phyloP scores from a whole-genome alignment of 2,329 filamentous ascomycete genomes.

The Calycina herbarum region DNA sequence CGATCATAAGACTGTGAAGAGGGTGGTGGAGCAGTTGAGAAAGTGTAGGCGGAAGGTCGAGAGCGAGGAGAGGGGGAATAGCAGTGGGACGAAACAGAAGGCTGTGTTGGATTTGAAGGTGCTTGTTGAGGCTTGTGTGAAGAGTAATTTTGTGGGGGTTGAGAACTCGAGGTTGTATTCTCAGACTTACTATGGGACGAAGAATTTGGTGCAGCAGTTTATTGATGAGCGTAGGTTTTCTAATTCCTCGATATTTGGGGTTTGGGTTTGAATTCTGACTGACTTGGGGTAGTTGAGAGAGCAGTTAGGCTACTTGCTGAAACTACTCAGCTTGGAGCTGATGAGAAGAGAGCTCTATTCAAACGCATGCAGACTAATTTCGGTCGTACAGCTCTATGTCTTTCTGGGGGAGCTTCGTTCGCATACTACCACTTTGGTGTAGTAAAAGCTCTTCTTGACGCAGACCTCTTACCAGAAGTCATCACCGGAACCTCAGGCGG shows the following conservation, averaged over 20 bases:
- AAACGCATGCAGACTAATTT: conserved; percentile 89
- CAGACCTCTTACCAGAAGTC: conserved; percentile 82
- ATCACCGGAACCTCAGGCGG: conserved; percentile 97
- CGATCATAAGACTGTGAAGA: conserved; percentile 78
- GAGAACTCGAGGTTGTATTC: conserved; percentile 95
- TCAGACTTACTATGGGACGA: conserved; percentile 98
- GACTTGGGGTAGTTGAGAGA: conserved; percentile 54
- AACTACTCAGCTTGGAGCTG: conserved; percentile 64
- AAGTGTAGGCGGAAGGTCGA: conserved; percentile 56
- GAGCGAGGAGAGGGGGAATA: conserved; percentile 51
- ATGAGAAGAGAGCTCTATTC: conserved; percentile 79
- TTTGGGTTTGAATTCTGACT: conserved; percentile 11
- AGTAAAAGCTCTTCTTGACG: conserved; percentile 83
- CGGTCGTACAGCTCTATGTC: conserved; percentile 85
- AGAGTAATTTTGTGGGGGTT: conserved; percentile 95
- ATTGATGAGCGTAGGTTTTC: conserved; percentile 69
- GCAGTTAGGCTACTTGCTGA: conserved; percentile 66
- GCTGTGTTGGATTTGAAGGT: conserved; percentile 74
- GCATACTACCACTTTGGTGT: conserved; percentile 97
- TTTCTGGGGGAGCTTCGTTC: conserved; percentile 92
- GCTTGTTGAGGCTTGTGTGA: conserved; percentile 86
- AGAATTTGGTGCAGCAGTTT: conserved; percentile 86
- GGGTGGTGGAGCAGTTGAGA: conserved; percentile 74
- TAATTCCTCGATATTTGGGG: neutral
- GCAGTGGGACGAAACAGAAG: conserved; percentile 41